These are phyloP conservation scores for Clitoria ternatea DNA, from an alignment of 306 rosid genomes.

Conservation along the genomic window DNA sequence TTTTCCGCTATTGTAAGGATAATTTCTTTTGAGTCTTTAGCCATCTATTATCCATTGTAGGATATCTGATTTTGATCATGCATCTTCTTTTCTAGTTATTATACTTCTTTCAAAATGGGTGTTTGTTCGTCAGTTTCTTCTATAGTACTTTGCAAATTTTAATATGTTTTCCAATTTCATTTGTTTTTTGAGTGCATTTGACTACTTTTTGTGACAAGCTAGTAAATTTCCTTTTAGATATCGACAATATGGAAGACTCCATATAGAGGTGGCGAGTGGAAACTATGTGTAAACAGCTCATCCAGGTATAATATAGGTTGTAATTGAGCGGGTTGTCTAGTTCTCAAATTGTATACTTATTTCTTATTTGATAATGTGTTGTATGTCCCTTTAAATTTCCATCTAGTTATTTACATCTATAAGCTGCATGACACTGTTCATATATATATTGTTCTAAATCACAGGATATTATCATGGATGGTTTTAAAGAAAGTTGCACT, in stretches of 20 bases:
- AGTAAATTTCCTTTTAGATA: constrained; percentile 51
- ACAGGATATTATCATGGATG: no score
- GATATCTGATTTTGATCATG: neutral
- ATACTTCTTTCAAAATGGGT: constrained; percentile 16
- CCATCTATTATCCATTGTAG: neutral
- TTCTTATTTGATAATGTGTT: no score
- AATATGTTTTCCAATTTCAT: neutral
- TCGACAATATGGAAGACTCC: constrained; percentile 85
- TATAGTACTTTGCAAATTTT: neutral
- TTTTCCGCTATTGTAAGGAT: neutral
- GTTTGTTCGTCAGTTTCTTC: constrained; percentile 18
- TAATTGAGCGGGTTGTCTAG: no score
- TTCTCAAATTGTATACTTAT: no score
- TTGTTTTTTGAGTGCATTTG: neutral
- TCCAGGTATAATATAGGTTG: constrained; percentile 45
- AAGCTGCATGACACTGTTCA: no score
- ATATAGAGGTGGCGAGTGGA: constrained; percentile 74
- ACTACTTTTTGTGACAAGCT: constrained; percentile 29
- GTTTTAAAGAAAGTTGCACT: no score
- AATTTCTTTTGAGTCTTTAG: neutral
- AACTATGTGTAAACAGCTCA: constrained; percentile 63
- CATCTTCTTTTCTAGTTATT: constrained; percentile 2
- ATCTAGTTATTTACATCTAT: no score
- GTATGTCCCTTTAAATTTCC: no score
- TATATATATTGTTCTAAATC: no score